Evolutionary conservation across 1,284 basidiomycete genomes (phyloP), one percentile per base, ranked within the genome.

Genomic region (Malassezia japonica): DNA sequence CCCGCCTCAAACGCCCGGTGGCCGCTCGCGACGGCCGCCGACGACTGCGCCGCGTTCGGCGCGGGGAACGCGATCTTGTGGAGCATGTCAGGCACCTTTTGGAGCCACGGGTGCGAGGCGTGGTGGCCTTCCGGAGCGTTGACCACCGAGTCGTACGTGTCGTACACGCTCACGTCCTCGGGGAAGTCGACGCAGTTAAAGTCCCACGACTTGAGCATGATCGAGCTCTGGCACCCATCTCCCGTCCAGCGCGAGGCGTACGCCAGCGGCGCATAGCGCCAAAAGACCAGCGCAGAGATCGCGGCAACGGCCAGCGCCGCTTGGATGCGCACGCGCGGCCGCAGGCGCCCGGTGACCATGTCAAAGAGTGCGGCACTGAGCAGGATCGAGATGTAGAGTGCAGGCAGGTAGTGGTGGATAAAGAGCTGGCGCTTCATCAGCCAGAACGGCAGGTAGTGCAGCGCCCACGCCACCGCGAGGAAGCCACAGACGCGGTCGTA

Each of bases 401-500:
- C 88, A 0, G 91, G 91, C 74, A 95, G 84, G 74, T 96, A 95
- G 76, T 96, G 91, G 72, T 96, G 91, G 24, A 96, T 74, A 80
- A 96, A 96, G 38, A 96, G 81, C 71, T 98, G 92, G 21, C 92
- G 86, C 43, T 81, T 77, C 92, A 96, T 96, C 60, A 94, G 77
- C 80, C 83, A 95, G 80, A 98, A 98, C 9, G 92, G 92, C 67
- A 88, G 79, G 75, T 92, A 96, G 77, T 96, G 92, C 37, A 95
- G 69, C n/a, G 78, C 78, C 88, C 91, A 96, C 44, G 87, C 89
- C n/a, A 86, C 74, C 74, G 88, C 84, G 46, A 96, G 80, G 80
- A 96, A 95, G 1, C 84, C 84, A 57, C 86, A 89, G 1, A 91
- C 78, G 34, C 82, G 77, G 75, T 96, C 90, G 75, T 98, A 98